Base-by-base conservation (phyloP, 306 rosid species). In the Lathyrus tuberosus region DNA sequence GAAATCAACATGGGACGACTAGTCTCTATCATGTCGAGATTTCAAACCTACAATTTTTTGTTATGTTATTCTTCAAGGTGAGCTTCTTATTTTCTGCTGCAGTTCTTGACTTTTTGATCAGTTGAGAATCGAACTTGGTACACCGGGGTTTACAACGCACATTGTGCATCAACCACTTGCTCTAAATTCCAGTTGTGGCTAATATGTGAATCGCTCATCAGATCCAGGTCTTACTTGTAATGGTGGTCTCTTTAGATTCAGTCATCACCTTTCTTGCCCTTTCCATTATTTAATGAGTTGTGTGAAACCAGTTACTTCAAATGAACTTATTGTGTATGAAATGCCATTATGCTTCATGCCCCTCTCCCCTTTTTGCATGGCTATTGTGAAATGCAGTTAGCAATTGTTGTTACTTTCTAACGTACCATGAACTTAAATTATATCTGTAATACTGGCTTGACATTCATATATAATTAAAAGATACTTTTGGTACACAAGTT, bases 1-100 rank as follows among this genome's bases (percentile, higher is more conserved):
- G 16, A 65, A 82, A 56, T 93, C 98, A 65, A 80, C 96, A 51
- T 93, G 98, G 98, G 97, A 72, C 24, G 96, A 88, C 59, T 82
- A 82, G 62, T 79, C 26, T 60, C 77, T 46, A 31, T 28, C 28
- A 51, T 62, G 52, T 35, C 4, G 42, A 33, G 41, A 35, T 17
- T 65, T 70, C 46, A 30, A 47, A 41, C 40, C 69, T 46, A 41
- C 46, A 18, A 31, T 68, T 63, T 20, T 22, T 42, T 13, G 18
- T 18, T 67, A 24, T 37, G 47, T 26, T n/a, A 2, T 63, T 65
- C 9, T 35, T 70, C 12, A 14, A 58, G 54, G 8, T 51, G 69
- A 40, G 65, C 44, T 12, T 12, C 42, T 41, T 52, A 31, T 44
- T 62, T 54, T 64, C 38, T 57, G 52, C 60, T 35, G 9, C 6